These are phyloP conservation scores for Papilionanthe hybrid DNA, from an alignment of 116 monocot species.

Conservation along the genomic window DNA sequence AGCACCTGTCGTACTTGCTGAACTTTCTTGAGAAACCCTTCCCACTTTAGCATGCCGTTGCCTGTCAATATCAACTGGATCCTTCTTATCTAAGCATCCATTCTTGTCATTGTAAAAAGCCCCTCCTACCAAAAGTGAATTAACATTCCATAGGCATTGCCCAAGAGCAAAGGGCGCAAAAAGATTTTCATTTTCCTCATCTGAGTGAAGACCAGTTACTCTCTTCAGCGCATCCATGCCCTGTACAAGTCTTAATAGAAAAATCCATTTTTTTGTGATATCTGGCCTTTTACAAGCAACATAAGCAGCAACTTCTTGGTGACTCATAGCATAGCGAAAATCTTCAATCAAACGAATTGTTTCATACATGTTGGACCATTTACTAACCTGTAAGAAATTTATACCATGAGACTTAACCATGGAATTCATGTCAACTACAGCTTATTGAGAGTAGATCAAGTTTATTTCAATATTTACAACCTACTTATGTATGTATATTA, in stretches of 20 bases:
- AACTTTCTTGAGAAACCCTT: slow-evolving; percentile 43
- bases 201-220: slow-evolving; percentile 37
- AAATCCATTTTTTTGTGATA: slow-evolving; percentile 56
- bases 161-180: slow-evolving; percentile 49
- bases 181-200: slow-evolving; percentile 62
- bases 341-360: slow-evolving; percentile 65
- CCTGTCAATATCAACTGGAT: slow-evolving; percentile 18
- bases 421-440: neutral
- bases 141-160: slow-evolving; percentile 44
- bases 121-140: slow-evolving; percentile 53
- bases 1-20: slow-evolving; percentile 17
- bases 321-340: slow-evolving; percentile 57
- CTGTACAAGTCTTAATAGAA: slow-evolving; percentile 62
- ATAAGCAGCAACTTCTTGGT: slow-evolving; percentile 56
- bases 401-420: neutral
- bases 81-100: slow-evolving; percentile 20
- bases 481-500: neutral
- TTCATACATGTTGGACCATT: slow-evolving; percentile 43
- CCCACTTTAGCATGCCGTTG: slow-evolving; percentile 46
- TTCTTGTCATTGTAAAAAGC: slow-evolving; percentile 38
- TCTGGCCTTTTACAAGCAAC: slow-evolving; percentile 57
- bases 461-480: neutral
- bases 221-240: slow-evolving; percentile 85
- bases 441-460: neutral
- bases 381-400: slow-evolving; percentile 53